A percentile compares a stretch with the other conserved stretches of the same genome.
Conservation (phyloP, 2,329 filamentous ascomycete species). For the Xylariaceae sp. region DNA sequence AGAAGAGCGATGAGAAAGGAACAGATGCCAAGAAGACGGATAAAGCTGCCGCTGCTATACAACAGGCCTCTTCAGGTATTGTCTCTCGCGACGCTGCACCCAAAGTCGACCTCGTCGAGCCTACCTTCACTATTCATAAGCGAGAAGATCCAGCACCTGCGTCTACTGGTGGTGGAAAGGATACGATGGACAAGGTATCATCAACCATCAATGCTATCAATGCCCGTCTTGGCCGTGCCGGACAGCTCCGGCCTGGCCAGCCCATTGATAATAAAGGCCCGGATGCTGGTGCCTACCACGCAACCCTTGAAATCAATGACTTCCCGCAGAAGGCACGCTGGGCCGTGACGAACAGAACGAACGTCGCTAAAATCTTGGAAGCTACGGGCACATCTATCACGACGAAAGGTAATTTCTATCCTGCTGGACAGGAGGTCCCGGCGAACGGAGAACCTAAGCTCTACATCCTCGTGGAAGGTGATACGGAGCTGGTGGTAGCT, state of each 20-base stretch:
- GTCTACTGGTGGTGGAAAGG: slow-evolving; percentile 44
- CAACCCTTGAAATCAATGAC: slow-evolving; percentile 97
- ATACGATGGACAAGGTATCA: slow-evolving; percentile 78
- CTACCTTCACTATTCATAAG: slow-evolving; percentile 68
- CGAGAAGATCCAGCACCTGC: slow-evolving; percentile 55
- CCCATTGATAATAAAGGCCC: slow-evolving; percentile 98
- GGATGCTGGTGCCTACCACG: slow-evolving; percentile 93
- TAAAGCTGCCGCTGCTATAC: slow-evolving; percentile 62
- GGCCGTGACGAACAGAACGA: slow-evolving; percentile 97
- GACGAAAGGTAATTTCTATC: slow-evolving; percentile 90
- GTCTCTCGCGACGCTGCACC: slow-evolving; percentile 46
- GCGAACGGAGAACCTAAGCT: slow-evolving; percentile 81
- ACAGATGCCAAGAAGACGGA: slow-evolving; percentile 68
- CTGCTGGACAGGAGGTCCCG: slow-evolving; percentile 73
- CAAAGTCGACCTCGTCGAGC: slow-evolving; percentile 46
- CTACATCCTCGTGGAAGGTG: slow-evolving; percentile 95
- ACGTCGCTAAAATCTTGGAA: slow-evolving; percentile 96
- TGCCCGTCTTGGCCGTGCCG: slow-evolving; percentile 81
- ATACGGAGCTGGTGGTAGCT: slow-evolving; percentile 88
- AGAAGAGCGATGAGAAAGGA: slow-evolving; percentile 63
- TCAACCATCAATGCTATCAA: slow-evolving; percentile 92
- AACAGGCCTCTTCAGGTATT: slow-evolving; percentile 57
- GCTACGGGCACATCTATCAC: slow-evolving; percentile 94
- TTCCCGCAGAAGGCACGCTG: slow-evolving; percentile 98
- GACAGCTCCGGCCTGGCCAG: slow-evolving; percentile 84